Conservation (phyloP, 2,329 filamentous ascomycete genomes). For the Alternaria conjuncta region DNA sequence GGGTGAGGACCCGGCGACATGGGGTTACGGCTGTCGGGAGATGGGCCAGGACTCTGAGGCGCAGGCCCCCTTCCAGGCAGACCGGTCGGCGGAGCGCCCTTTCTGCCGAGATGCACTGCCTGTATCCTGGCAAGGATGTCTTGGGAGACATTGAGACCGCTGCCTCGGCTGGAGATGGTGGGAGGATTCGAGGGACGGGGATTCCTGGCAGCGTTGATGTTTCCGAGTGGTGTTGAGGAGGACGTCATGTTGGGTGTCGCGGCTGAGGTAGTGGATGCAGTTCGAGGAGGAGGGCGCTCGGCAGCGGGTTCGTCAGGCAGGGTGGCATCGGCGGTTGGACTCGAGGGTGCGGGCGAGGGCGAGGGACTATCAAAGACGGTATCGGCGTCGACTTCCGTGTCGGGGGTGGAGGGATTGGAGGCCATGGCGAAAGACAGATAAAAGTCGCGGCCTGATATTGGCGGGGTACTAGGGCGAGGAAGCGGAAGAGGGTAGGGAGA, state of each 20-base stretch:
- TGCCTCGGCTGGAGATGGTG: slow-evolving; percentile 55
- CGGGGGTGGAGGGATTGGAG: slow-evolving; percentile 38
- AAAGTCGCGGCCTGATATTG: slow-evolving; percentile 15
- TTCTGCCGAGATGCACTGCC: slow-evolving; percentile 70
- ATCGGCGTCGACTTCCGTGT: slow-evolving; percentile 41
- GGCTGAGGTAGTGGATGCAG: slow-evolving; percentile 61
- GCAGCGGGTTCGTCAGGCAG: slow-evolving; percentile 30
- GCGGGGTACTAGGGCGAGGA: slow-evolving; percentile 22
- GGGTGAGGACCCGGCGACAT: slow-evolving; percentile 36
- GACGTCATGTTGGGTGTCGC: slow-evolving; percentile 67
- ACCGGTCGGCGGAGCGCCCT: slow-evolving; percentile 59
- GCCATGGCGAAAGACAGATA: slow-evolving; percentile 32
- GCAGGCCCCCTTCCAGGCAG: slow-evolving; percentile 31
- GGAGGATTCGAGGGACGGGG: slow-evolving; percentile 51
- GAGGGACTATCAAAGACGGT: slow-evolving; percentile 41
- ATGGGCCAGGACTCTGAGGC: slow-evolving; percentile 37
- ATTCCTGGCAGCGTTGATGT: slow-evolving; percentile 72
- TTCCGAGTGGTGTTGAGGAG: slow-evolving; percentile 83
- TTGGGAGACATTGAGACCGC: slow-evolving; percentile 60
- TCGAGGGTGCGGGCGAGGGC: slow-evolving; percentile 35
- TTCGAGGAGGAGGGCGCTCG: slow-evolving; percentile 62
- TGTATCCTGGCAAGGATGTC: slow-evolving; percentile 74
- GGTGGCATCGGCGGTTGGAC: slow-evolving; percentile 23
- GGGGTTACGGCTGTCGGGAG: slow-evolving; percentile 22
- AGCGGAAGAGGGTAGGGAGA: slow-evolving; percentile 6